Percentiles rank a stretch among this genome's conserved stretches.
These are phyloP conservation scores for Scheffersomyces coipomensis DNA, from an alignment of 805 yeast species.

Conservation along the genomic window DNA sequence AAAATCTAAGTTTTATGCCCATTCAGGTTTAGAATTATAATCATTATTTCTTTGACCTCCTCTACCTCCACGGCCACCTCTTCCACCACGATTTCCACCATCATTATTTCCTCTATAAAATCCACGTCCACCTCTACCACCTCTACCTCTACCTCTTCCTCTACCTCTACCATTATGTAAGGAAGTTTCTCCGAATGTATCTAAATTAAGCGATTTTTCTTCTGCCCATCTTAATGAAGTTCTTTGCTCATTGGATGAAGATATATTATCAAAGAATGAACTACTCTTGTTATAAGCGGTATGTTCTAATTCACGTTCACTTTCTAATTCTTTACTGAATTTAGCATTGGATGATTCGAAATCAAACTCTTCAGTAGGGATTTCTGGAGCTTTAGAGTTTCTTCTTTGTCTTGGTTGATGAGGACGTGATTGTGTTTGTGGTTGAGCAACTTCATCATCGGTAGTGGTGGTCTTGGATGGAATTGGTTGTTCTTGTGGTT, in stretches of 20 bases:
- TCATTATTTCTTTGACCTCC: slow-evolving; percentile 12
- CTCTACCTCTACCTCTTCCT: slow-evolving; percentile 45
- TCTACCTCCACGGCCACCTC: slow-evolving; percentile 16
- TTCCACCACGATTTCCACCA: slow-evolving; percentile 15
- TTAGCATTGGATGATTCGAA: slow-evolving; percentile 73
- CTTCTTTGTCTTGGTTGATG: slow-evolving; percentile 6
- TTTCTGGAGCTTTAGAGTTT: slow-evolving; percentile 20
- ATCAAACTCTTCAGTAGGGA: slow-evolving; percentile 67
- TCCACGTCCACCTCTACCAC: slow-evolving; percentile 17
- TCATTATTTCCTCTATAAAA: slow-evolving; percentile 15
- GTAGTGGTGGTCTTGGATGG: slow-evolving; percentile 5
- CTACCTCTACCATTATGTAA: slow-evolving; percentile 47
- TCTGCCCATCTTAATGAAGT: slow-evolving; percentile 61
- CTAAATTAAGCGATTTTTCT: slow-evolving; percentile 71
- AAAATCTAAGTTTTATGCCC: slow-evolving; percentile 19
- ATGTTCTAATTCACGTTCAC: slow-evolving; percentile 29
- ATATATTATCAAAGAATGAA: slow-evolving; percentile 86
- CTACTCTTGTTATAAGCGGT: slow-evolving; percentile 67
- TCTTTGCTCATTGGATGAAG: slow-evolving; percentile 60
- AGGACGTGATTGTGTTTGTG: slow-evolving; percentile 14
- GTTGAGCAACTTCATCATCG: slow-evolving; percentile 7
- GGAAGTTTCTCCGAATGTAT: slow-evolving; percentile 79
- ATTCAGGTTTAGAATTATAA: slow-evolving; percentile 24
- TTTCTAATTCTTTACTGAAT: slow-evolving; percentile 52
- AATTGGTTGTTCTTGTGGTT: slow-evolving; percentile 7